Conservation (phyloP, 1,284 basidiomycete genomes). For the Moniliella sp. region DNA sequence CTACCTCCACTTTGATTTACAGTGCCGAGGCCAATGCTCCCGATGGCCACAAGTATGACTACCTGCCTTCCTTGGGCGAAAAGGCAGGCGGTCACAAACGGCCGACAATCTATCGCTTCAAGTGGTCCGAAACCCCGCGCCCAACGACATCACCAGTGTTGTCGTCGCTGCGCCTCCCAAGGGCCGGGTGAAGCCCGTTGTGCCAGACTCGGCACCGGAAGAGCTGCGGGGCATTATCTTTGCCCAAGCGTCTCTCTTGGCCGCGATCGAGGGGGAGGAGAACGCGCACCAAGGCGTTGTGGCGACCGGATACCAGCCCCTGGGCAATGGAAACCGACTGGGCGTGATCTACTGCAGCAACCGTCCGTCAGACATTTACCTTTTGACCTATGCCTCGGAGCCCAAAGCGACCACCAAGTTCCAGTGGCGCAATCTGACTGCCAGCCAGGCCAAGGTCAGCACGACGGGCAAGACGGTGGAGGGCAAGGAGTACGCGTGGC, state of each 20-base stretch:
- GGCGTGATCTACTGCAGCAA: slow-evolving; percentile 48
- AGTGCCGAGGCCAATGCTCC: not conserved
- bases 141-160: too few species aligned
- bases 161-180: too few species aligned
- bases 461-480: too few species aligned
- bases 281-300: not conserved
- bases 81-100: not conserved
- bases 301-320: not conserved
- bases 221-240: not conserved
- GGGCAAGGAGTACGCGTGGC: too few species aligned
- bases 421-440: too few species aligned
- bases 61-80: not conserved
- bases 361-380: slow-evolving; percentile 44
- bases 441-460: too few species aligned
- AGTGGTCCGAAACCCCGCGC: too few species aligned
- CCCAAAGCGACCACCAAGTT: too few species aligned
- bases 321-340: slow-evolving; percentile 41
- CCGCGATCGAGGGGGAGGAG: not conserved
- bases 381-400: not conserved
- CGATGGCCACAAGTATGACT: not conserved
- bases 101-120: not conserved
- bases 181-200: too few species aligned
- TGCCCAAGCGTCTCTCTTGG: not conserved
- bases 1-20: not conserved
- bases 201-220: too few species aligned